These are phyloP conservation scores for Ottelia alismoides DNA, from an alignment of 106 monocot species.

Conservation along the genomic window DNA sequence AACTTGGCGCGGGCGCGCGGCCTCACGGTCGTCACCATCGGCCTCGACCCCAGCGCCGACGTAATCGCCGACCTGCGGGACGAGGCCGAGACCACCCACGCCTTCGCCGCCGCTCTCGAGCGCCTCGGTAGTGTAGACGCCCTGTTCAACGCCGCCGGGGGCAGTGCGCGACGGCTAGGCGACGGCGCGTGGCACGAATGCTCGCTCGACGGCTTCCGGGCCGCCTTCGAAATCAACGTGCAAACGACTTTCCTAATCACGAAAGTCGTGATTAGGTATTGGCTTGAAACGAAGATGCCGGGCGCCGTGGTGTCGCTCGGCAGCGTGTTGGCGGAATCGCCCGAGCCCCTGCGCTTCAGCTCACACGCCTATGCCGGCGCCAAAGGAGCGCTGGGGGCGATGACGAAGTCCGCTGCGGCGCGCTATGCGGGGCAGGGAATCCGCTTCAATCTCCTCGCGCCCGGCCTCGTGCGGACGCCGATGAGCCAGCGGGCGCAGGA, in stretches of 20 bases:
- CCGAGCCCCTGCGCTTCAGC: neutral
- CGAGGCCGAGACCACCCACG: neutral
- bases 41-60: neutral
- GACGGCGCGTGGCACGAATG: neutral
- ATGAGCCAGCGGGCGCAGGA: neutral
- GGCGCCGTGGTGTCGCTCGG: neutral
- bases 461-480: neutral
- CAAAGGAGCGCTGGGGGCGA: neutral
- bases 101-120: neutral
- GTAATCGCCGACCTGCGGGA: neutral
- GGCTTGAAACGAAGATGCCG: neutral
- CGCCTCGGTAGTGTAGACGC: neutral
- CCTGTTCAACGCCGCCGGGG: neutral
- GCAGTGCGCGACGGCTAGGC: neutral
- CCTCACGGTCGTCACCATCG: neutral
- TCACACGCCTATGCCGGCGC: neutral
- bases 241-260: neutral
- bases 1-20: no score
- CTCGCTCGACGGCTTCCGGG: neutral
- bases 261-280: neutral
- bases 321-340: neutral
- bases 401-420: neutral
- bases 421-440: neutral
- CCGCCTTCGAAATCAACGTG: neutral
- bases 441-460: neutral